A percentile compares a stretch with the other conserved stretches of the same genome.
Evolutionary conservation across 2,329 filamentous ascomycete species (phyloP).

Genomic region (Berkeleyomyces rouxiae): DNA sequence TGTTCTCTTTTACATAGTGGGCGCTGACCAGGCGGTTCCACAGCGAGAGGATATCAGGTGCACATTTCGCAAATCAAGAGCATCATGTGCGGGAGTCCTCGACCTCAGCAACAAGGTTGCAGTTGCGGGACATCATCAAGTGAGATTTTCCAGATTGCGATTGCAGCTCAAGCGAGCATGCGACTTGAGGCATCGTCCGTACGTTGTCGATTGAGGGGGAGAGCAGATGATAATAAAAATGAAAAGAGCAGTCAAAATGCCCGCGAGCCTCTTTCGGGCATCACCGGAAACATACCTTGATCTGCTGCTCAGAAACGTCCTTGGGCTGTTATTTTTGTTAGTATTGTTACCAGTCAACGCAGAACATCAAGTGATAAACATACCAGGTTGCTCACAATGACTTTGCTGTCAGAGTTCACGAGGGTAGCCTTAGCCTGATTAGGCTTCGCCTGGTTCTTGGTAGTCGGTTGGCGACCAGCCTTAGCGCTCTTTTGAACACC

Average conservation of each 20-base stretch:
- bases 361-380: slow-evolving; percentile 21
- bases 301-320: slow-evolving; percentile 91
- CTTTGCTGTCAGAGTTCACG: slow-evolving; percentile 67
- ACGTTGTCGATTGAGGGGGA: slow-evolving; percentile 8
- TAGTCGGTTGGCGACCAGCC: slow-evolving; percentile 42
- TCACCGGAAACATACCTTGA: slow-evolving; percentile 99
- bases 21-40: slow-evolving; percentile 10
- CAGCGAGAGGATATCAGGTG: neutral
- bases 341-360: slow-evolving; percentile 16
- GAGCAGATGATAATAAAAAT: slow-evolving; percentile 9
- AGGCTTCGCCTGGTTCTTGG: slow-evolving; percentile 1
- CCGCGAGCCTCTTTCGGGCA: slow-evolving; percentile 19
- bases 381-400: slow-evolving; percentile 98
- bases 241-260: slow-evolving; percentile 15
- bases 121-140: neutral
- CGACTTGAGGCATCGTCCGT: slow-evolving; percentile 11
- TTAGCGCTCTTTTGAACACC: slow-evolving; percentile 69
- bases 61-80: neutral
- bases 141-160: neutral
- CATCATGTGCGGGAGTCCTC: neutral
- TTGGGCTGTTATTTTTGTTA: slow-evolving; percentile 53
- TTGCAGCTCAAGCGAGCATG: neutral
- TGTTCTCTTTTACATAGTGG: slow-evolving; percentile 12
- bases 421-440: slow-evolving; percentile 47
- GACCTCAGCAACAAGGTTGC: neutral